Conservation (phyloP, 768 basidiomycete genomes). For the Amanita rimosa region DNA sequence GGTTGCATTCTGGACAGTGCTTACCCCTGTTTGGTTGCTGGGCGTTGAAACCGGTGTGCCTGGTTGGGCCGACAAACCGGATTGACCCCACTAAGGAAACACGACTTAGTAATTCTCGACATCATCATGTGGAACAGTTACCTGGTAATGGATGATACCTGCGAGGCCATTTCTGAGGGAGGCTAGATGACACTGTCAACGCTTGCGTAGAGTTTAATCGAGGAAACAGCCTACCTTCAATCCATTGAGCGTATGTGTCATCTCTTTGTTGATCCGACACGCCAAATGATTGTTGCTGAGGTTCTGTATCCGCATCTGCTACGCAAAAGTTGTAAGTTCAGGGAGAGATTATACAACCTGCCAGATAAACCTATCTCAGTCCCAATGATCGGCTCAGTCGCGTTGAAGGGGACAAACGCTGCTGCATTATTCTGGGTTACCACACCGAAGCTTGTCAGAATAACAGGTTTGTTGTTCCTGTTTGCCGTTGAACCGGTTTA, state of each 20-base stretch:
- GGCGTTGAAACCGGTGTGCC: slow-evolving; percentile 34
- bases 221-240: slow-evolving; percentile 22
- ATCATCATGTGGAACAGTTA: slow-evolving; percentile 6
- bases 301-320: not conserved
- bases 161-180: slow-evolving; percentile 28
- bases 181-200: slow-evolving; percentile 17
- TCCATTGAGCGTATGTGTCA: slow-evolving; percentile 43
- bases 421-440: slow-evolving; percentile 44
- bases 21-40: slow-evolving; percentile 20
- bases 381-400: slow-evolving; percentile 12
- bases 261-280: slow-evolving; percentile 42
- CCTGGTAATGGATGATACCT: slow-evolving; percentile 40
- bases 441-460: slow-evolving; percentile 48
- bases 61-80: slow-evolving; percentile 29
- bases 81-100: slow-evolving; percentile 43
- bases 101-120: slow-evolving; percentile 11
- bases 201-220: not conserved
- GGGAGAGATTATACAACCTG: not conserved
- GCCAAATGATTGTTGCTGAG: slow-evolving; percentile 26
- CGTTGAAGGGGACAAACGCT: slow-evolving; percentile 54
- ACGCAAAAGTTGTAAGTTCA: not conserved
- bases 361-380: not conserved
- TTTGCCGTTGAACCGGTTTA: not conserved
- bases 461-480: slow-evolving; percentile 45
- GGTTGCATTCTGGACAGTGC: slow-evolving; percentile 20